Evolutionary conservation across 805 yeast species (phyloP), one percentile per base, ranked within the genome.

Genomic region (Torulaspora microellipsoides): DNA sequence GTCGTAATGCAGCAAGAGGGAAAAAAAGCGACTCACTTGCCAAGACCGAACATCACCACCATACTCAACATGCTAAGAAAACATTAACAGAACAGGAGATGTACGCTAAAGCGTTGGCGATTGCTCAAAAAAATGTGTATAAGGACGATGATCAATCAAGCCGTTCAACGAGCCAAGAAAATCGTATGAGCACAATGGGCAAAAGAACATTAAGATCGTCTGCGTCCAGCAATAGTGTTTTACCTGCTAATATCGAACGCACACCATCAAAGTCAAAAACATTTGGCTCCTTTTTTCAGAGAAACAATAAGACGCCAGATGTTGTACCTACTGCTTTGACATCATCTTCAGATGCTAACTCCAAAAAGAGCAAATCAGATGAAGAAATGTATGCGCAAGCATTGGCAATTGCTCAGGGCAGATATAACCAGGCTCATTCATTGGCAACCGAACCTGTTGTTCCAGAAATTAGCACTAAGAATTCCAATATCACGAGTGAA

Each of bases 321-420:
- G 31, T 15, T 15, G 25, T 2, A 13, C 17, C 38, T 35, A 15
- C 5, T 11, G 38, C 30, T n/a, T 30, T 27, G 28, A 12, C 20
- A 9, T 4, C 30, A 2, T 30, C 45, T 10, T 15, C 27, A 15
- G 12, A 23, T 17, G 36, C 17, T 9, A 15, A 34, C 13, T 10
- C 46, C 8, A 42, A 37, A 20, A 40, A 29, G 20, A 32, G 40
- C 23, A 35, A 60, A 33, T 58, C 76, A 23, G 73, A 73, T 27
- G 77, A 72, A 20, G 81, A 80, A 48, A 68, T 80, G 70, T 80
- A 80, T 54, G 72, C 70, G 8, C 64, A 67, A 47, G 87, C 87
- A 0, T 65, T 76, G 53, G 73, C 74, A 49, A 74, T 76, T 17
- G 85, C 88, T 0, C 67, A 73, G 60, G 69, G 68, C 45, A 77